phyloP scores from a whole-genome alignment of 2,329 filamentous ascomycete species.

The Coniella vitis region DNA sequence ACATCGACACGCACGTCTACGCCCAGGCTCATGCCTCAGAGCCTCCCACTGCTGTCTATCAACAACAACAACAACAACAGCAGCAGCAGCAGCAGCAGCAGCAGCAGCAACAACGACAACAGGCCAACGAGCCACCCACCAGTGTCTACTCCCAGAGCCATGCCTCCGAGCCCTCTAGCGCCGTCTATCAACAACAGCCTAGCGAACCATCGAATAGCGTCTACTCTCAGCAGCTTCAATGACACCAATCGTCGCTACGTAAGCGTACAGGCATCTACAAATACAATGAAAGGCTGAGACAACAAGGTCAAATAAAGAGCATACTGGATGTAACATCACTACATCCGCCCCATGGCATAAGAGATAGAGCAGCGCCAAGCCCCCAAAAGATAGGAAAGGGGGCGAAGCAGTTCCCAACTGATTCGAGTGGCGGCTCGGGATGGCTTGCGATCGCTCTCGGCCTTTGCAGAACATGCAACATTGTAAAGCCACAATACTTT shows the following conservation, averaged over 20 bases:
- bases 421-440: too few relatives aligned
- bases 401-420: too few relatives aligned
- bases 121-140: conserved; percentile 22
- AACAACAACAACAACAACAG: too few relatives aligned
- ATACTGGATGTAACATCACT: too few relatives aligned
- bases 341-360: too few relatives aligned
- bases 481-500: not conserved
- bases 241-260: conserved; percentile 7
- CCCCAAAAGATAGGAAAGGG: too few relatives aligned
- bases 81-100: too few relatives aligned
- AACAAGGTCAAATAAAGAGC: too few relatives aligned
- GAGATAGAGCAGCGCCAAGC: too few relatives aligned
- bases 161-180: conserved; percentile 17
- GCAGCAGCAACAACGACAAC: conserved; percentile 33
- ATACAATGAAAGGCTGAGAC: too few relatives aligned
- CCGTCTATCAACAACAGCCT: conserved; percentile 12
- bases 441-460: too few relatives aligned
- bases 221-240: conserved; percentile 32
- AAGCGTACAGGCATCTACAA: too few relatives aligned
- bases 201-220: conserved; percentile 21
- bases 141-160: conserved; percentile 28
- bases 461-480: not conserved
- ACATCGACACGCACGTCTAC: conserved; percentile 37
- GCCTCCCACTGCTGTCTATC: conserved; percentile 13
- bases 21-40: conserved; percentile 23